Evolutionary conservation across 129 eudicot species (phyloP), one percentile per base, ranked within the genome.

Genomic region (Lactuca sativa): DNA sequence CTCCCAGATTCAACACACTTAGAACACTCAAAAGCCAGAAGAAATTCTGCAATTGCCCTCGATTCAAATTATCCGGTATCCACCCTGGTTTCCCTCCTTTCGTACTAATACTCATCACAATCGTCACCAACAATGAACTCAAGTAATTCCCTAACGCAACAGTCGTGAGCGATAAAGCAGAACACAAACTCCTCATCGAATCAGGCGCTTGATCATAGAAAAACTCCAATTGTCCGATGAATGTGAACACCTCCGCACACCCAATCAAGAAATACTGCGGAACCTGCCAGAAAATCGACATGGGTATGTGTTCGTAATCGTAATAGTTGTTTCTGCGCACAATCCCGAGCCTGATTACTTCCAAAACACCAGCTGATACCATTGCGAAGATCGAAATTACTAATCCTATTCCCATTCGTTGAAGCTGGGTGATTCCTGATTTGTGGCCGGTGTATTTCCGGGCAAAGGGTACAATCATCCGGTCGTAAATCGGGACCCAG

Each of bases 161-260:
- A 0, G 95, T 84, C 0, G 84, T 77, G 8, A 90, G 85, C 58
- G 86, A 73, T 11, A 90, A 83, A n/a, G 95, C 97, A 3, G 85
- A 61, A 62, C 95, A 84, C 80, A 90, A 58, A 70, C 95, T 90
- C 60, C 87, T 73, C 97, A 90, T 90, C 1, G 95, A 81, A 76
- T 90, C 95, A 6, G 95, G 95, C 1, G 90, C 89, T 72, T 90
- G 93, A 30, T 86, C 93, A 18, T 86, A 84, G 72, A 90, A 86
- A 12, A 90, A 90, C 80, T 90, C 95, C 17, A 84, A 67, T 32
- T 84, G 86, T 21, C 97, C 95, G 2, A 90, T 69, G 30, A 69
- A 60, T 5, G 85, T 80, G 53, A 86, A 90, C 4, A 86, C 91
- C 66, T 86, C 97, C 0, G 90, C 86, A 41, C 85, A 83, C 9